Percentiles rank a stretch among this genome's conserved stretches.
phyloP scores from a whole-genome alignment of 257 asterid genomes.

The Salvia miltiorrhiza region DNA sequence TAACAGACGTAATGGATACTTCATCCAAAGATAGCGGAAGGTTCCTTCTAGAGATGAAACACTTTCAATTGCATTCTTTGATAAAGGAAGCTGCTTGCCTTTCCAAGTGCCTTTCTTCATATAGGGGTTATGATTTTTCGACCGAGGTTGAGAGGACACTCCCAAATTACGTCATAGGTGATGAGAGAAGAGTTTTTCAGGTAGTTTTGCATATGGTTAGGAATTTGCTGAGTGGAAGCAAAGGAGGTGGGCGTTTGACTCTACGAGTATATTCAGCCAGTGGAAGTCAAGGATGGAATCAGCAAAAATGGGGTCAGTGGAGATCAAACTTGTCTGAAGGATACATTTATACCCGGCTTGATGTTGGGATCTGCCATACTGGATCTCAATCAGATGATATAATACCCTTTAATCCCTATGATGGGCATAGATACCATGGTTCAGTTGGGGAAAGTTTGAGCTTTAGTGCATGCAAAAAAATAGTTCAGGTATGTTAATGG shows the following conservation, averaged over 20 bases:
- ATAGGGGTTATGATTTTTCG: slow-evolving; percentile 52
- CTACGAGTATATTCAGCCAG: slow-evolving; percentile 50
- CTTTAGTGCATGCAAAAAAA: slow-evolving; percentile 76
- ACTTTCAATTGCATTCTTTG: slow-evolving; percentile 64
- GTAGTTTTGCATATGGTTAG: slow-evolving; percentile 87
- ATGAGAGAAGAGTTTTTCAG: slow-evolving; percentile 82
- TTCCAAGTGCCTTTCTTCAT: slow-evolving; percentile 71
- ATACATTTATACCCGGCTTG: slow-evolving; percentile 45
- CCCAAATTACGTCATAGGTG: slow-evolving; percentile 87
- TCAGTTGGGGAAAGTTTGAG: slow-evolving; percentile 71
- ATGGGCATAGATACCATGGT: slow-evolving; percentile 34
- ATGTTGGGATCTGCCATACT: slow-evolving; percentile 46
- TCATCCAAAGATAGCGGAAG: slow-evolving; percentile 55
- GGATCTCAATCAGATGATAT: slow-evolving; percentile 31
- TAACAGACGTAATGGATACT: slow-evolving; percentile 73
- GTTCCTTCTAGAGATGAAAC: slow-evolving; percentile 57
- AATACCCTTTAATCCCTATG: slow-evolving; percentile 20
- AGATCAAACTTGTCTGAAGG: slow-evolving; percentile 61
- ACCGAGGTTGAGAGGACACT: slow-evolving; percentile 68
- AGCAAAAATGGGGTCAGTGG: slow-evolving; percentile 63
- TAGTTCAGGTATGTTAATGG: slow-evolving; percentile 68
- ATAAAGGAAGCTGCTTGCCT: slow-evolving; percentile 81
- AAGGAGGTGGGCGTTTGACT: slow-evolving; percentile 53
- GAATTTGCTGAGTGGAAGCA: slow-evolving; percentile 52
- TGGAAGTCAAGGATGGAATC: slow-evolving; percentile 54